These are phyloP conservation scores for Rhynchospora tenuis DNA, from an alignment of 176 grass and related monocot genomes.

Conservation along the genomic window DNA sequence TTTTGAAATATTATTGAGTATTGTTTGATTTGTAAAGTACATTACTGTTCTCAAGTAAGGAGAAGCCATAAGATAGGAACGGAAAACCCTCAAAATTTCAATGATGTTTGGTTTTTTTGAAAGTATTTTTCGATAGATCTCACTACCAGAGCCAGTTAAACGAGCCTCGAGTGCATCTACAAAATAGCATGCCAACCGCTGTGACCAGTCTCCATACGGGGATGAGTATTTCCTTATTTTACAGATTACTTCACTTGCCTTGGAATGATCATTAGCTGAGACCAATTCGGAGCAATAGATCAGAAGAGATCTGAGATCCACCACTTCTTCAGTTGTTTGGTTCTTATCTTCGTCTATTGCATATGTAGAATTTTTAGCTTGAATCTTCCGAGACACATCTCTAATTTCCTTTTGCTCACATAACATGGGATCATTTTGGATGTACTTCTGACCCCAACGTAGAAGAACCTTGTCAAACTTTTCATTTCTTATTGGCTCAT, in stretches of 20 bases:
- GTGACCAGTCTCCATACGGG: constrained; percentile 36
- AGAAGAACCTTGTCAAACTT: constrained; percentile 34
- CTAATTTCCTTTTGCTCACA: constrained; percentile 29
- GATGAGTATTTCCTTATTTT: constrained; percentile 50
- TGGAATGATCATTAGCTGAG: constrained; percentile 15
- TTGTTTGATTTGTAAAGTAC: constrained; percentile 52
- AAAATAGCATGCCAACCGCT: constrained; percentile 51
- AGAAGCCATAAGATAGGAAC: constrained; percentile 27
- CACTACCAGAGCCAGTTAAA: constrained; percentile 36
- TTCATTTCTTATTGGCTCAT: constrained; percentile 28
- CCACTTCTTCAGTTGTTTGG: constrained; percentile 17
- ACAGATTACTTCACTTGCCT: constrained; percentile 36
- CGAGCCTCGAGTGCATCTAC: constrained; percentile 57
- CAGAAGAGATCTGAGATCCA: constrained; percentile 45
- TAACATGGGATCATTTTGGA: constrained; percentile 13
- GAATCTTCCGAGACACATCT: too few relatives aligned
- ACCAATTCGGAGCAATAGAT: constrained; percentile 38
- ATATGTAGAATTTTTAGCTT: too few relatives aligned
- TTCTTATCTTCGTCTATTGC: background rate
- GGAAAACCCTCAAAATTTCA: constrained; percentile 46
- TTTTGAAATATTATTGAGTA: constrained; percentile 23
- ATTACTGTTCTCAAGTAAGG: constrained; percentile 37
- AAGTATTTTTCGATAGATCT: constrained; percentile 36
- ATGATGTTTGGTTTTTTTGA: constrained; percentile 22
- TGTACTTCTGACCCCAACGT: background rate